Evolutionary conservation across 441 rosid species (phyloP), one percentile per base, ranked within the genome.

Genomic region (Brassica hybrid): DNA sequence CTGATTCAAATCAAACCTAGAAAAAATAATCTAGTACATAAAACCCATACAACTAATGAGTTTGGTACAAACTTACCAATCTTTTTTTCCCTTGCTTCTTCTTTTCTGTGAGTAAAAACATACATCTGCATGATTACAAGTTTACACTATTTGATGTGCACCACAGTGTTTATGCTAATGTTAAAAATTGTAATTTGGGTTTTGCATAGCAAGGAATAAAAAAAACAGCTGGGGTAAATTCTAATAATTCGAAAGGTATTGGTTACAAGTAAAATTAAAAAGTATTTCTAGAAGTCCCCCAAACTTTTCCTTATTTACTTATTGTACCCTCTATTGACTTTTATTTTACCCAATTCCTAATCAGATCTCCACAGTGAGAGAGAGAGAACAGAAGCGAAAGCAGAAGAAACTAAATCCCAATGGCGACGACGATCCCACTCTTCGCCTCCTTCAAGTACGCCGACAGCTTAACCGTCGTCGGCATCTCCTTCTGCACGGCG

Each of bases 401-500:
- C 14, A 12, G n/a, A 45, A 13, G 65, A 69, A 61, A 61, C 2
- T 13, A 6, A 45, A 45, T 48, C 54, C 54, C 16, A 12, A 86
- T 86, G 88, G 86, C 90, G 17, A 65, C 76, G 0, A n/a, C 86
- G 27, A 52, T 71, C 19, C 85, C 85, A 2, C 27, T 82, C 76
- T 74, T 87, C 27, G 79, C 86, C 2, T 83, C 88, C 50, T 82
- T 77, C 82, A 88, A 80, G 72, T 94, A 90, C 87, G 82, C 90
- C 76, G 99, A 93, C 85, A 84, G 97, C 71, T 79, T 94, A 13
- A 90, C 89, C 45, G 92, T 93, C 57, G 90, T 91, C 25, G 97
- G 83, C 12, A 94, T 94, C 87, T 93, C 98, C 27, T 73, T 94
- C 76, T 90, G 94, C 85, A 94, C 97, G 0, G 99, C 98, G 13